Evolutionary conservation across 2,329 filamentous ascomycete species (phyloP).

Genomic region (Trichoderma oligosporum): DNA sequence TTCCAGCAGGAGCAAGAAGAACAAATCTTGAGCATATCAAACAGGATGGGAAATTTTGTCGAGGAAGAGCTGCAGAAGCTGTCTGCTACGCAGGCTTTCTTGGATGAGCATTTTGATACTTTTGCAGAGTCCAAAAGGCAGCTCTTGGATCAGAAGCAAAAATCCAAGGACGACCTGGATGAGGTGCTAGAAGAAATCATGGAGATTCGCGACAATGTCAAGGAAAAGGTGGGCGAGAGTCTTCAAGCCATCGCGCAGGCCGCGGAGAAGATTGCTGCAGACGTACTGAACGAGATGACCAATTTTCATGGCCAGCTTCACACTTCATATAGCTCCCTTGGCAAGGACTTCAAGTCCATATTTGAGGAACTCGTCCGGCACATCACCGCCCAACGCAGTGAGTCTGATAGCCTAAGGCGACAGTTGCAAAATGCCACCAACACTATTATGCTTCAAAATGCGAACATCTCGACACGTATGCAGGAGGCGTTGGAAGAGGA

Average conservation of each 20-base stretch:
- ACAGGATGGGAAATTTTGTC: conserved; percentile 74
- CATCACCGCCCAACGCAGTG: conserved; percentile 69
- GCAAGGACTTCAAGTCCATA: conserved; percentile 78
- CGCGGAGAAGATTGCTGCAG: conserved; percentile 82
- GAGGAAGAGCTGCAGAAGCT: conserved; percentile 69
- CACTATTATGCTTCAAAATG: conserved; percentile 64
- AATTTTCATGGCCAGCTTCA: conserved; percentile 84
- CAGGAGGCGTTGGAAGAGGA: conserved; percentile 72
- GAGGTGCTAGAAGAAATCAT: conserved; percentile 89
- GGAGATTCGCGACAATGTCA: conserved; percentile 81
- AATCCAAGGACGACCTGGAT: conserved; percentile 82
- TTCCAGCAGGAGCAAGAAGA: conserved; percentile 71
- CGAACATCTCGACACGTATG: conserved; percentile 61
- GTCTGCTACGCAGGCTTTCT: conserved; percentile 62
- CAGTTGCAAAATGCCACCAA: conserved; percentile 69
- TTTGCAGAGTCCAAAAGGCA: conserved; percentile 67
- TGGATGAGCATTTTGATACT: conserved; percentile 63
- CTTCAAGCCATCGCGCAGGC: conserved; percentile 77
- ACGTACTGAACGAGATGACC: conserved; percentile 80
- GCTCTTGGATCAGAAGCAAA: conserved; percentile 62
- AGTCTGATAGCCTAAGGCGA: conserved; percentile 67
- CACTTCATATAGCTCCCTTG: conserved; percentile 75
- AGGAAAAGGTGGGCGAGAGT: conserved; percentile 78
- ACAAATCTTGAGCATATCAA: conserved; percentile 64
- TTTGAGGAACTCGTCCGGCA: conserved; percentile 79